These are phyloP conservation scores for Pichia insulana DNA, from an alignment of 805 yeast species.

Conservation along the genomic window DNA sequence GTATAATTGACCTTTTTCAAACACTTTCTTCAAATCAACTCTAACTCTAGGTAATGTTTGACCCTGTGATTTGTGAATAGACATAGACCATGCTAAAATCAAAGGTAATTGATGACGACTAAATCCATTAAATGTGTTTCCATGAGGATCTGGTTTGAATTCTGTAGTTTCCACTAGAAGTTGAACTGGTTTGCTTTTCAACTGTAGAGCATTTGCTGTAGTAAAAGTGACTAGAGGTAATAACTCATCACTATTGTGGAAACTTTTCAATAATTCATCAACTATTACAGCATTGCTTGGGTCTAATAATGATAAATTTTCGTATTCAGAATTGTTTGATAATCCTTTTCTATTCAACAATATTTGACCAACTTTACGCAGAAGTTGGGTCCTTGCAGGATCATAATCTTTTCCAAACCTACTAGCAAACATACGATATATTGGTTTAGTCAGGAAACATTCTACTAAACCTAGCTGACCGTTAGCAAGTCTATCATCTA, in stretches of 20 bases:
- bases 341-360: conserved; percentile 1
- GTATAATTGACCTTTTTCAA: conserved; percentile 79
- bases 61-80: conserved; percentile 81
- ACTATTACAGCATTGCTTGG: conserved; percentile 6
- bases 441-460: conserved; percentile 35
- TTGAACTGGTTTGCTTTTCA: conserved; percentile 15
- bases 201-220: conserved; percentile 19
- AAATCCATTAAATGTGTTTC: conserved; percentile 16
- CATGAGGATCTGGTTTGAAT: conserved; percentile 25
- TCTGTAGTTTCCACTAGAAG: conserved; percentile 28
- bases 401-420: conserved; percentile 9
- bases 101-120: conserved; percentile 58
- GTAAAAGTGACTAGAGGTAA: conserved; percentile 43
- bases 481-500: conserved; percentile 68
- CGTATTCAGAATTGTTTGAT: not conserved
- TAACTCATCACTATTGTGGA: conserved; percentile 16
- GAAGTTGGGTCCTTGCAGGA: conserved; percentile 5
- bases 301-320: conserved; percentile 8
- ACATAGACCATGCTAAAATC: conserved; percentile 71
- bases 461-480: conserved; percentile 81
- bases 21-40: conserved; percentile 57
- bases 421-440: conserved; percentile 19
- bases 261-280: conserved; percentile 17
- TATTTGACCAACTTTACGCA: conserved; percentile 7
- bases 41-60: conserved; percentile 66